Percentiles rank a stretch among this genome's conserved stretches.
Evolutionary conservation across 2,329 filamentous ascomycete species (phyloP).

Genomic region (Xylaria sp.): DNA sequence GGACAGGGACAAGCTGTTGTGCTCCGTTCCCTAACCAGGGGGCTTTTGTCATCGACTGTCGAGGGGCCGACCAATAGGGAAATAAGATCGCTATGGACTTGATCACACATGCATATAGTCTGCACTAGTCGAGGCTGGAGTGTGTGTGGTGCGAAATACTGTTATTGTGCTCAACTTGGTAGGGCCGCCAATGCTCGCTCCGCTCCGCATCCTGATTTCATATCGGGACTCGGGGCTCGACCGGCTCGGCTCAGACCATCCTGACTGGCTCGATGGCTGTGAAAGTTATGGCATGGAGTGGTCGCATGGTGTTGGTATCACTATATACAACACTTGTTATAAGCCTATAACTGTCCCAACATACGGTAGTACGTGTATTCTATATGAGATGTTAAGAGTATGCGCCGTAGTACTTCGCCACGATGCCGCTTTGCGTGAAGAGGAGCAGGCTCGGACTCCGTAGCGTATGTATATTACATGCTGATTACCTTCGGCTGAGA

Average conservation of each 20-base stretch:
- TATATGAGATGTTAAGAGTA: conserved; percentile 1
- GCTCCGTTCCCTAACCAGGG: conserved; percentile 36
- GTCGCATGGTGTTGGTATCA: conserved; percentile 29
- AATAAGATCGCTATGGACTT: conserved; percentile 23
- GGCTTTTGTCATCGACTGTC: conserved; percentile 20
- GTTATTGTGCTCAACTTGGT: conserved; percentile 15
- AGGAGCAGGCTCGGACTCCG: conserved; percentile 29
- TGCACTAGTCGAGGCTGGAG: conserved; percentile 13
- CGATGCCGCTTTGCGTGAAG: conserved; percentile 7
- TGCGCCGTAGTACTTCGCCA: conserved; percentile 8
- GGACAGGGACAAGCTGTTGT: conserved; percentile 28
- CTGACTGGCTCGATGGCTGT: conserved; percentile 12
- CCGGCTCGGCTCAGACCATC: conserved; percentile 10
- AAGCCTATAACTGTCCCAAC: conserved; percentile 11
- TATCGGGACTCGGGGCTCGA: conserved; percentile 7
- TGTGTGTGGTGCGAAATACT: not conserved
- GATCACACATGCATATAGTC: conserved; percentile 27
- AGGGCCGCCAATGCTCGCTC: conserved; percentile 23
- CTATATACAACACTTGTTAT: conserved; percentile 7
- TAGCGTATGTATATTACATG: conserved; percentile 1
- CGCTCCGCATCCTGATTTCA: conserved; percentile 31
- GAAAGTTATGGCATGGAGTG: conserved; percentile 19
- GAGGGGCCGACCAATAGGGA: conserved; percentile 30
- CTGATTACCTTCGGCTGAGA: not conserved
- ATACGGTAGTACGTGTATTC: conserved; percentile 10